Base-by-base conservation (phyloP, 1,139 yeast genomes). In the Yamadazyma blattariae region DNA sequence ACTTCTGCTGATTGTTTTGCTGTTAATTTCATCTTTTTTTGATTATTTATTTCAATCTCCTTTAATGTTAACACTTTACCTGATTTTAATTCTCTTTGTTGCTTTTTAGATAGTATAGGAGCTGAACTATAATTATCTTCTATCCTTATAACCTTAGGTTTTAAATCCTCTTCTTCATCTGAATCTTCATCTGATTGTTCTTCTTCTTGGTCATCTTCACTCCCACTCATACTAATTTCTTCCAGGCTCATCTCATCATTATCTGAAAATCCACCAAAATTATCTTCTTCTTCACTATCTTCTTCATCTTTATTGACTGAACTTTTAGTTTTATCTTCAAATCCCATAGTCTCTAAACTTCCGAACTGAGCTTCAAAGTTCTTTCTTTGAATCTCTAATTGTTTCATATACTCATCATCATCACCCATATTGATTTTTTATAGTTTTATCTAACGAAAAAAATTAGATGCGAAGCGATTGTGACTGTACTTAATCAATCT, bases 341-440 rank as follows among this genome's bases (percentile, higher is more conserved):
- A 79, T 5, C 87, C 87, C 68, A 77, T 53, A 2, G 64, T 64
- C 47, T 78, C 86, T 6, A 82, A 49, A 3, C 77, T 61, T 0
- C 87, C 88, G 54, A 82, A 82, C 59, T 81, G 88, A 6, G 77
- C 76, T 50, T 82, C 90, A 50, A 82, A 82, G 38, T 79, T 77
- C 20, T 64, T 53, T 44, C 88, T 51, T 42, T 81, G 87, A 19
- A 67, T 51, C 50, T 79, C 86, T 49, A 80, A 45, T n/a, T 67
- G 64, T 33, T 52, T 57, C 51, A 61, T 39, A 45, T 77, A 75
- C 18, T 60, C 71, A n/a, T 70, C 77, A 18, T 60, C 70, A n/a
- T 70, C 77, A 24, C 63, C 71, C 35, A 33, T 33, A 17, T 17
- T 16, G 7, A 7, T 14, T 25, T 21, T n/a, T n/a, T n/a, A n/a